A percentile compares a stretch with the other conserved stretches of the same genome.
Evolutionary conservation across 169 alveolate genomes (phyloP).

Genomic region (Eimeria maxima): DNA sequence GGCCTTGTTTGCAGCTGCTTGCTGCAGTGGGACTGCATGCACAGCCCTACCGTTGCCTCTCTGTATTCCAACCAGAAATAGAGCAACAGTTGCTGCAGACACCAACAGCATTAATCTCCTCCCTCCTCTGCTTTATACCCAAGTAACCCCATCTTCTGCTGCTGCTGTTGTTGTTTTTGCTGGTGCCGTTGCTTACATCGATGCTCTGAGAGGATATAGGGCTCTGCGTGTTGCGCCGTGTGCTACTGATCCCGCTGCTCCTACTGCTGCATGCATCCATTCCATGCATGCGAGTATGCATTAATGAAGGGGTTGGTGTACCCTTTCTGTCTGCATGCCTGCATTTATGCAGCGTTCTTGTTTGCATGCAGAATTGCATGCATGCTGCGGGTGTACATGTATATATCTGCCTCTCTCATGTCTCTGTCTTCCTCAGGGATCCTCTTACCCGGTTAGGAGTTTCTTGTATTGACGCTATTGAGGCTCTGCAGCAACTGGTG

Average conservation of each 20-base stretch:
- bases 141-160: background rate
- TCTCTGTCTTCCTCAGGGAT: background rate
- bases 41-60: constrained; percentile 34
- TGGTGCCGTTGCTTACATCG: background rate
- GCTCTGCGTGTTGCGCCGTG: background rate
- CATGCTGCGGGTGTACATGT: background rate
- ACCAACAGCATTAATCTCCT: constrained; percentile 39
- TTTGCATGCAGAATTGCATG: background rate
- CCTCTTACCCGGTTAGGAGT: constrained; percentile 47
- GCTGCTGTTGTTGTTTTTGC: background rate
- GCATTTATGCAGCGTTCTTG: background rate
- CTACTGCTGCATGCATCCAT: background rate
- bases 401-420: background rate
- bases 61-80: constrained; percentile 16
- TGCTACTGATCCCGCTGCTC: background rate
- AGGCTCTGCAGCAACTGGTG: constrained; percentile 40
- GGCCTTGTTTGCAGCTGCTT: constrained; percentile 67
- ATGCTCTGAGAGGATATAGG: too few relatives aligned
- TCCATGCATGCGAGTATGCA: background rate
- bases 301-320: too few relatives aligned
- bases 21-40: constrained; percentile 43
- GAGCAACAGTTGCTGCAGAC: constrained; percentile 50
- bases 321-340: background rate
- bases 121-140: constrained; percentile 58
- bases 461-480: constrained; percentile 3